These are phyloP conservation scores for Porodaedalea pini DNA, from an alignment of 1,284 basidiomycete species.

Conservation along the genomic window DNA sequence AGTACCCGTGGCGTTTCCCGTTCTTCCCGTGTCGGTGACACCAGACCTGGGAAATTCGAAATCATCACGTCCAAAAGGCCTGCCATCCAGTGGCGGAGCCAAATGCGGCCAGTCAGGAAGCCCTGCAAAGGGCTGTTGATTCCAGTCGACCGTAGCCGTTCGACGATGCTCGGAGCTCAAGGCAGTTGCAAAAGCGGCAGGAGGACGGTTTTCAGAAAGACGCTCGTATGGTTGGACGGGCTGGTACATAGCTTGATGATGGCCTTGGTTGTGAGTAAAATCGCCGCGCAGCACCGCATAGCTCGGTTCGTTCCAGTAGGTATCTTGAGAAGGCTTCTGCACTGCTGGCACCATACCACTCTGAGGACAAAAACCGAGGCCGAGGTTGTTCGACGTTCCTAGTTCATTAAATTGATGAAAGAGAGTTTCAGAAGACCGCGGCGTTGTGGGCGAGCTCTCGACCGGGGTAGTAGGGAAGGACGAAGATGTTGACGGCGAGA, in stretches of 20 bases:
- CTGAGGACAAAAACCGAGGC: slow-evolving; percentile 11
- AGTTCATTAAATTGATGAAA: slow-evolving; percentile 48
- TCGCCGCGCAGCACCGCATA: background rate
- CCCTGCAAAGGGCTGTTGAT: slow-evolving; percentile 11
- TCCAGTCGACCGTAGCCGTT: slow-evolving; percentile 3
- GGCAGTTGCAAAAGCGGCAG: background rate
- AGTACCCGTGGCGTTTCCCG: background rate
- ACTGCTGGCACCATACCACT: background rate
- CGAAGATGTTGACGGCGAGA: slow-evolving; percentile 31
- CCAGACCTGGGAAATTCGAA: slow-evolving; percentile 13
- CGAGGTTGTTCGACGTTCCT: slow-evolving; percentile 33
- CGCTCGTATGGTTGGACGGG: background rate
- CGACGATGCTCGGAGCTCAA: slow-evolving; percentile 2
- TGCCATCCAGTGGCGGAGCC: slow-evolving; percentile 6
- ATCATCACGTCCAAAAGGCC: slow-evolving; percentile 4
- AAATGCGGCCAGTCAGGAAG: slow-evolving; percentile 14
- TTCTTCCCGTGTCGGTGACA: slow-evolving; percentile 1
- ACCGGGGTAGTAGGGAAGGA: slow-evolving; percentile 67
- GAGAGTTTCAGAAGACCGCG: slow-evolving; percentile 54
- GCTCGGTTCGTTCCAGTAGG: slow-evolving; percentile 9
- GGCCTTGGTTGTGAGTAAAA: background rate
- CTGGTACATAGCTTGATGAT: slow-evolving; percentile 1
- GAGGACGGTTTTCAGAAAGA: slow-evolving; percentile 1
- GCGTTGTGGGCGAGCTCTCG: slow-evolving; percentile 54
- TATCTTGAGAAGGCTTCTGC: slow-evolving; percentile 9